These are phyloP conservation scores for Cutaneotrichosporon sp. DNA, from an alignment of 1,284 basidiomycete species.

Conservation along the genomic window DNA sequence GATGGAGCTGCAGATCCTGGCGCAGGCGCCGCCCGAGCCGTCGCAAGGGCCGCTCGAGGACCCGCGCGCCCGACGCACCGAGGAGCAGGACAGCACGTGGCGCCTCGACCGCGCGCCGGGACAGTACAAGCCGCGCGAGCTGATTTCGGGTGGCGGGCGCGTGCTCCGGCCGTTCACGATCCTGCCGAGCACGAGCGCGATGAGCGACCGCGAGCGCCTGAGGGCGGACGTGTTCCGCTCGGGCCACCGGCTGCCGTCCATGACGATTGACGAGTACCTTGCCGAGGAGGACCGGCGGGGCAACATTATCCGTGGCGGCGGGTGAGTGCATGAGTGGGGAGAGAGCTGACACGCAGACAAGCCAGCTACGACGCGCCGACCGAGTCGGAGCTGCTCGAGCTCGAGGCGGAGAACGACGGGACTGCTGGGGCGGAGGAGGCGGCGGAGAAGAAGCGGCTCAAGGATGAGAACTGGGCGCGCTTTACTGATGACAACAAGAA, in stretches of 20 bases:
- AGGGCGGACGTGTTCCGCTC: slow-evolving; percentile 82
- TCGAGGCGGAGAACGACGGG: slow-evolving; percentile 83
- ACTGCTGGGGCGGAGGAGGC: slow-evolving; percentile 68
- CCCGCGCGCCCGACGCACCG: slow-evolving; percentile 41
- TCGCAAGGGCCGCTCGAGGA: slow-evolving; percentile 53
- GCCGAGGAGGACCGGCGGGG: slow-evolving; percentile 80
- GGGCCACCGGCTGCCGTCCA: slow-evolving; percentile 85
- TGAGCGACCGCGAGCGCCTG: slow-evolving; percentile 66
- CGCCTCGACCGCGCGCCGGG: slow-evolving; percentile 62
- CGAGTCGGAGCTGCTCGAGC: slow-evolving; percentile 70
- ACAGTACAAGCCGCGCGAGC: slow-evolving; percentile 55
- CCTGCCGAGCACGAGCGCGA: slow-evolving; percentile 64
- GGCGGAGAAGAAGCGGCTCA: slow-evolving; percentile 71
- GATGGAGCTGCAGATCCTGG: slow-evolving; percentile 69
- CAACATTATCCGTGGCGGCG: slow-evolving; percentile 83
- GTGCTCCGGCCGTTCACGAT: slow-evolving; percentile 88
- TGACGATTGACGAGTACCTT: slow-evolving; percentile 95
- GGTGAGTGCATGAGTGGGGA: slow-evolving; percentile 60
- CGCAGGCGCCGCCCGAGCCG: slow-evolving; percentile 20
- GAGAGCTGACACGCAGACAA: slow-evolving; percentile 58
- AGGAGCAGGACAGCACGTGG: slow-evolving; percentile 65
- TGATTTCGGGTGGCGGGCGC: slow-evolving; percentile 74
- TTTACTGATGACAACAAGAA: slow-evolving; percentile 77
- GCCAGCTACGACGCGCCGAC: slow-evolving; percentile 69
- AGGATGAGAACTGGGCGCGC: slow-evolving; percentile 83